Evolutionary conservation across 2,329 filamentous ascomycete genomes (phyloP), one percentile per base, ranked within the genome.

Genomic region (Lojkania enalia): DNA sequence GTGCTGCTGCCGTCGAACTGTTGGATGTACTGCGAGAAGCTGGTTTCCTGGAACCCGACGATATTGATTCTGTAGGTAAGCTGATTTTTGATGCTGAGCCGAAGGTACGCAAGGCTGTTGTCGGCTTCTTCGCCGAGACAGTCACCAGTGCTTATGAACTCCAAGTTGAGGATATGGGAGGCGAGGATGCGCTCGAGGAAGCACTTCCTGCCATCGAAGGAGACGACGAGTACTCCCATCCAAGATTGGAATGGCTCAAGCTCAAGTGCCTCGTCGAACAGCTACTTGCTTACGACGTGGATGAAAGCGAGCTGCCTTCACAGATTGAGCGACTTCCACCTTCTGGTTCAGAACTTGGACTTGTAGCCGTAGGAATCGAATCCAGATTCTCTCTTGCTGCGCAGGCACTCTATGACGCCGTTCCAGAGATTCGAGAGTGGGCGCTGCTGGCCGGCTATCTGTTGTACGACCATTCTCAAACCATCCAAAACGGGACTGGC

Each of bases 201-300:
- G 76, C 83, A 6, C 79, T 95, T 44, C 82, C 84, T 6, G 82
- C 82, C 1, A 78, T 81, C 27, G 81, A 88, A n/a, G 84, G 87
- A 13, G 86, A 90, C 11, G 77, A 81, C 18, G 86, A 91, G 53
- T 88, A 84, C 50, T 84, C 88, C 41, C 83, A 83, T 2, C 88
- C 91, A 2, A 85, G 87, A 49, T 77, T 84, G 35, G 86, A 87
- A 51, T 99, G 94, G 94, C 82, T 97, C 58, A 90, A 88, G 63
- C 83, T 95, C 64, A 99, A 97, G 71, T 92, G 87, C 54, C 77
- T 99, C 12, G 88, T 87, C 2, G 90, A 96, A 67, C 86, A 88
- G 9, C 77, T 99, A 19, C 81, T 87, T 21, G 81, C 83, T 7
- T 97, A 96, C 61, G 90, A 96, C 63, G 76, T 80, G 4, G 84